Evolutionary conservation across 805 yeast genomes (phyloP).

Genomic region (Phaffomyces opuntiae): DNA sequence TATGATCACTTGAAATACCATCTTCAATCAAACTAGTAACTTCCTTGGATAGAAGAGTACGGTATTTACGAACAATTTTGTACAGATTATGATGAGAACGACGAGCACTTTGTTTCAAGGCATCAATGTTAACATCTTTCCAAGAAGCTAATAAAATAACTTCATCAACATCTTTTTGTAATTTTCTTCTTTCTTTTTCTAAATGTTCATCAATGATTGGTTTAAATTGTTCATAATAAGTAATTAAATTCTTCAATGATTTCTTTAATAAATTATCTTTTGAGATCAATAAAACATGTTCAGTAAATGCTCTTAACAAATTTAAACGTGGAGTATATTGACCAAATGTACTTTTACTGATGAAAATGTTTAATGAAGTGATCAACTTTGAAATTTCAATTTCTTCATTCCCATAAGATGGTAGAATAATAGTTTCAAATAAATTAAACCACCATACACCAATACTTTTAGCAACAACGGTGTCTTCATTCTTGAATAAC

Average conservation of each 20-base stretch:
- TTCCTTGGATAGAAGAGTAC: conserved; percentile 48
- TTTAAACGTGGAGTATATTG: conserved; percentile 56
- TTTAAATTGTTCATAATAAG: conserved; percentile 62
- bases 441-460: conserved; percentile 92
- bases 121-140: conserved; percentile 93
- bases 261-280: conserved; percentile 23
- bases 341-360: conserved; percentile 72
- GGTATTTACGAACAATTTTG: conserved; percentile 77
- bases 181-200: conserved; percentile 36
- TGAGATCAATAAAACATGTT: conserved; percentile 38
- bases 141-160: conserved; percentile 88
- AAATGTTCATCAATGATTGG: conserved; percentile 42
- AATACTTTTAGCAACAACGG: conserved; percentile 35
- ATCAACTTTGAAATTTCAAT: conserved; percentile 31
- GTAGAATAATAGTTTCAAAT: conserved; percentile 67
- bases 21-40: conserved; percentile 51
- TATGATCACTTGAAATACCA: conserved; percentile 38
- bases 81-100: conserved; percentile 79
- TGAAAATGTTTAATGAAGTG: conserved; percentile 62
- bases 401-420: conserved; percentile 33
- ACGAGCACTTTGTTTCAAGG: conserved; percentile 88
- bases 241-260: conserved; percentile 50
- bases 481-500: conserved; percentile 61
- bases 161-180: conserved; percentile 79
- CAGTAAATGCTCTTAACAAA: conserved; percentile 57